Evolutionary conservation across 1,284 basidiomycete species (phyloP), one percentile per base, ranked within the genome.

Genomic region (Ustilago trichophora): DNA sequence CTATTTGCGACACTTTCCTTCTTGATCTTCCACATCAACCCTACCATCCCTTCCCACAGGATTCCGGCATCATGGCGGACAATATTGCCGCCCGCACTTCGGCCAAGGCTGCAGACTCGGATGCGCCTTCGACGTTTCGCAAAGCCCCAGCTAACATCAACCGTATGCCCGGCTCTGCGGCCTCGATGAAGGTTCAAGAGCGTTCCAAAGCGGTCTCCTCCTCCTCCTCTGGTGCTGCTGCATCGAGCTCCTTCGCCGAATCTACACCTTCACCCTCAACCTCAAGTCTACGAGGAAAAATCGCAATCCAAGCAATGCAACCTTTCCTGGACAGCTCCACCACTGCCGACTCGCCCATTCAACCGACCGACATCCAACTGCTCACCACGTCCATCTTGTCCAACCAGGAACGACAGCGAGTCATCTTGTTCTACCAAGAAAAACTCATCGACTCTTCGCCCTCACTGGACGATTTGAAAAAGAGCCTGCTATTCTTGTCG

Each of bases 361-460:
- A 65, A 33, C 60, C 67, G 7, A 70, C 67, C n/a, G 67, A 70
- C 36, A 48, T 70, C 10, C 56, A 70, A 36, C 57, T 70, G n/a
- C 67, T 70, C 12, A 64, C 67, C 32, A 65, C 52, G 8, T 57
- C 53, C 8, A 62, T 70, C 32, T 51, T 70, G 2, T 57, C 56
- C 5, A 70, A 70, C 40, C 56, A 60, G 24, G 46, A 56, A 31
- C 56, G 67, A 0, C 62, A 65, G 36, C 42, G 47, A 7, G 38
- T 57, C 15, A 62, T 57, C 18, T 42, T 70, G 18, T 32, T 22
- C 27, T 60, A 60, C 32, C 56, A 65, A 24, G 67, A 70, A 18
- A 22, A 19, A 3, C 53, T 70, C 16, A 70, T 70, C 34, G 31
- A 56, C 16, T 13, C 40, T 1, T 7, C 25, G 1, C 52, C 60